Percentiles rank a stretch among this genome's conserved stretches.
Conservation (phyloP, 2,329 filamentous ascomycete genomes). For the Verticillium zaregamsianum region DNA sequence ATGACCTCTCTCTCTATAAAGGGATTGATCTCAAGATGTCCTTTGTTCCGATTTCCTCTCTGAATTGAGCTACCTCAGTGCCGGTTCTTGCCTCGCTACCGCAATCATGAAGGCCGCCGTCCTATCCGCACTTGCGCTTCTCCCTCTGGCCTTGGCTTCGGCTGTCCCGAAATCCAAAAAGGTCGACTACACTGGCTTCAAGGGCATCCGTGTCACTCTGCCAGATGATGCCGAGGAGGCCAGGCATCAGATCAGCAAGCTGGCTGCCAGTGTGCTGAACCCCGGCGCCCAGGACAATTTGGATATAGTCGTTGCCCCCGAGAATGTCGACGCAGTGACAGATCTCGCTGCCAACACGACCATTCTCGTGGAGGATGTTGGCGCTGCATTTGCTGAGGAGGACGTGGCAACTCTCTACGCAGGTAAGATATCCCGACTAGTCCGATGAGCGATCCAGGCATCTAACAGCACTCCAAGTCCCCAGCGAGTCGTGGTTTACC, state of each 20-base stretch:
- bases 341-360: conserved; percentile 16
- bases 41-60: not conserved
- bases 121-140: not conserved
- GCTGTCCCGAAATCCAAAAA: conserved; percentile 4
- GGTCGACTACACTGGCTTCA: conserved; percentile 12
- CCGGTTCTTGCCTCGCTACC: not conserved
- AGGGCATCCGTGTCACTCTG: conserved; percentile 8
- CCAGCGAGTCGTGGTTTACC: conserved; percentile 41
- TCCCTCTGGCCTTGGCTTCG: not conserved
- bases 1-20: not conserved
- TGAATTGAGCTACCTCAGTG: no score
- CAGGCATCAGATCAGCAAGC: conserved; percentile 8
- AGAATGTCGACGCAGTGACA: conserved; percentile 15
- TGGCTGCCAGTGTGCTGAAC: conserved; percentile 9
- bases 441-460: conserved; percentile 6
- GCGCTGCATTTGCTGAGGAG: conserved; percentile 23
- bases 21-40: not conserved
- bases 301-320: conserved; percentile 20
- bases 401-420: conserved; percentile 10
- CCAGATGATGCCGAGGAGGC: conserved; percentile 3
- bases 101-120: conserved; percentile 6
- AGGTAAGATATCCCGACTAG: conserved; percentile 13
- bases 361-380: conserved; percentile 18
- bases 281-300: conserved; percentile 18
- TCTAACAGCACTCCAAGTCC: conserved; percentile 11